Conservation (phyloP, 352 stramenopile species). For the Globisporangium radiosum region DNA sequence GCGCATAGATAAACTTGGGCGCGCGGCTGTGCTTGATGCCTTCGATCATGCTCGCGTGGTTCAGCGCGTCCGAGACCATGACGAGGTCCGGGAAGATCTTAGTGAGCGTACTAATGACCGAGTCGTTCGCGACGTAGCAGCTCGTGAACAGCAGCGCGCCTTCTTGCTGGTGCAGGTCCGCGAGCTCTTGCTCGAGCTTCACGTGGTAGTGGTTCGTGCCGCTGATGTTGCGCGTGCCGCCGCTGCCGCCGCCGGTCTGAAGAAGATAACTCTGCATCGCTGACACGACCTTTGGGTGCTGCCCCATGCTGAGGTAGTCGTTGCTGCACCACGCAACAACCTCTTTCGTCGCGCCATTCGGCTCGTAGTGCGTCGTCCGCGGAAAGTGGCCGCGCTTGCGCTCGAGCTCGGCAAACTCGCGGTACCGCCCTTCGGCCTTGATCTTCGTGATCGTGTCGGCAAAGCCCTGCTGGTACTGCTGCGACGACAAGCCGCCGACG, state of each 20-base stretch:
- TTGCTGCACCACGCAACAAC: constrained; percentile 89
- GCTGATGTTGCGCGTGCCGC: constrained; percentile 87
- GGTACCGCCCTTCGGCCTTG: constrained; percentile 84
- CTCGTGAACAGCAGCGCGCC: constrained; percentile 82
- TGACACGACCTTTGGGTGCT: constrained; percentile 80
- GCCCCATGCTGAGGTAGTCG: constrained; percentile 89
- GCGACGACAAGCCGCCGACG: constrained; percentile 46
- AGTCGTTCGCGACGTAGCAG: constrained; percentile 90
- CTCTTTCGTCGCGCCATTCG: constrained; percentile 66
- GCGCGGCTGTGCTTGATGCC: constrained; percentile 74
- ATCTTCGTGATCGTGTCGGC: constrained; percentile 71
- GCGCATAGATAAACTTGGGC: constrained; percentile 83
- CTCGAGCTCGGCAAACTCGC: constrained; percentile 82
- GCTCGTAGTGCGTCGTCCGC: constrained; percentile 64
- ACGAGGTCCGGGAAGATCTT: constrained; percentile 89
- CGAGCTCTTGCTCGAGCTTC: constrained; percentile 75
- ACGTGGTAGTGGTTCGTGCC: constrained; percentile 91
- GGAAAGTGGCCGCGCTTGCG: constrained; percentile 84
- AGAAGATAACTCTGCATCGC: constrained; percentile 81
- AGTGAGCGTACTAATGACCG: constrained; percentile 78
- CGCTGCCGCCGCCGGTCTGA: constrained; percentile 74
- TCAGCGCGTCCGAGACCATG: constrained; percentile 88
- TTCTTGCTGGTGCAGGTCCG: constrained; percentile 85
- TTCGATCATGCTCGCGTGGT: constrained; percentile 89
- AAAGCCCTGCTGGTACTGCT: constrained; percentile 71